phyloP scores from a whole-genome alignment of 495 filamentous ascomycete species.

The Schizothecium vesticola region DNA sequence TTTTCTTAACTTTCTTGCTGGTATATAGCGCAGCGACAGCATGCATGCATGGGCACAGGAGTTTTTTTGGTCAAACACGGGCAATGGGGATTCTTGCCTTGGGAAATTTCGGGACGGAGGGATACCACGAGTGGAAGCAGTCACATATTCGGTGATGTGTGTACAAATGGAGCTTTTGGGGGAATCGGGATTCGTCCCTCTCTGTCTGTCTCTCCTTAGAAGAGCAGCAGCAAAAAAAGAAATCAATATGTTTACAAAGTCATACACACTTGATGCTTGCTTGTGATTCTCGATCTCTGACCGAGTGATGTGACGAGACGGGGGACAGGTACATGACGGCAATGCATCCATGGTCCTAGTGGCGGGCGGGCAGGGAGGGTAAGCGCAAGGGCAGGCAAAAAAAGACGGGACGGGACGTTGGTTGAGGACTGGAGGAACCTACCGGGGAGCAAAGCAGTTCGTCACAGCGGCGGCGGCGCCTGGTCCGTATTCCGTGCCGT shows the following conservation, averaged over 20 bases:
- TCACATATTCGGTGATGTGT: not conserved
- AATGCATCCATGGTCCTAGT: not conserved
- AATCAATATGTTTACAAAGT: not conserved
- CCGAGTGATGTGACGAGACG: not conserved
- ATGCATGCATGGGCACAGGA: constrained; percentile 4
- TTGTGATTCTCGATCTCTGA: not conserved
- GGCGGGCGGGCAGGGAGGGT: not conserved
- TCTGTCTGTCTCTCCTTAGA: not conserved
- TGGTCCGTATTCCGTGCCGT: not conserved
- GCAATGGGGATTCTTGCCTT: no score
- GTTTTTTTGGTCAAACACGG: no score
- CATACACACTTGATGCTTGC: not conserved
- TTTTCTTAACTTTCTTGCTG: not conserved
- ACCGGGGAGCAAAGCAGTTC: not conserved
- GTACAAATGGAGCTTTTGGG: not conserved
- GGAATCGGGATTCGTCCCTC: no score
- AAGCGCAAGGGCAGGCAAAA: not conserved
- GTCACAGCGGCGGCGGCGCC: not conserved
- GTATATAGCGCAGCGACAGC: not conserved
- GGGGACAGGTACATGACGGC: not conserved
- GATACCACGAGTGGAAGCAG: not conserved
- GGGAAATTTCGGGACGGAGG: no score
- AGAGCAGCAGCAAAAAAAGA: not conserved
- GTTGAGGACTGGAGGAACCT: not conserved
- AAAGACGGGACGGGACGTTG: not conserved